phyloP scores from a whole-genome alignment of 352 stramenopile species.

The Pythium grandisporangium region DNA sequence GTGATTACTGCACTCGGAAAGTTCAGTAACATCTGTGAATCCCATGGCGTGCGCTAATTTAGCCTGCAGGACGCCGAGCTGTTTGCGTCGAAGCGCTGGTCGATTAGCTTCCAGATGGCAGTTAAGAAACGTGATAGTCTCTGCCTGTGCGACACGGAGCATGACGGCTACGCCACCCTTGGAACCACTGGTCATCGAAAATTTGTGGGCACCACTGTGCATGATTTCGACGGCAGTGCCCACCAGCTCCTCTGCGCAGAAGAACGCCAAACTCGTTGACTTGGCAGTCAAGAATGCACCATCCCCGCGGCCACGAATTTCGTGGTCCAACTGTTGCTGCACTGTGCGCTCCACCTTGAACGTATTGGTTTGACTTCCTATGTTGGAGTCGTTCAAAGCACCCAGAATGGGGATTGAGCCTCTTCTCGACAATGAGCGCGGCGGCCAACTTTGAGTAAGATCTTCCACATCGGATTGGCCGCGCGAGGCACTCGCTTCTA shows the following conservation, averaged over 20 bases:
- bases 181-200: slow-evolving; percentile 35
- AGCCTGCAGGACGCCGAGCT: slow-evolving; percentile 35
- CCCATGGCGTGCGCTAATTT: slow-evolving; percentile 37
- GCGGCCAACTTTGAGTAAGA: too few relatives aligned
- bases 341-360: too few relatives aligned
- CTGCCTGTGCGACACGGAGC: slow-evolving; percentile 25
- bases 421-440: too few relatives aligned
- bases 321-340: slow-evolving; percentile 11
- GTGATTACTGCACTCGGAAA: slow-evolving; percentile 58
- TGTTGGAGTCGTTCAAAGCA: background rate
- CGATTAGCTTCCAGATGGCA: slow-evolving; percentile 66
- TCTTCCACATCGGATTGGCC: too few relatives aligned
- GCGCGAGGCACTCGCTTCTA: slow-evolving; percentile 5
- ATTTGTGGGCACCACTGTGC: slow-evolving; percentile 42
- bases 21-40: slow-evolving; percentile 5
- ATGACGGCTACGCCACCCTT: slow-evolving; percentile 54
- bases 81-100: slow-evolving; percentile 29
- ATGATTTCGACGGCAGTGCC: slow-evolving; percentile 31
- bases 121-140: slow-evolving; percentile 59
- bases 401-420: background rate
- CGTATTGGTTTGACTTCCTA: too few relatives aligned
- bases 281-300: slow-evolving; percentile 54
- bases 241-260: slow-evolving; percentile 30
- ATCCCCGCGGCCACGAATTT: slow-evolving; percentile 48
- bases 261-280: slow-evolving; percentile 58